These are phyloP conservation scores for Ramaria sp. DNA, from an alignment of 768 basidiomycete species.

Conservation along the genomic window DNA sequence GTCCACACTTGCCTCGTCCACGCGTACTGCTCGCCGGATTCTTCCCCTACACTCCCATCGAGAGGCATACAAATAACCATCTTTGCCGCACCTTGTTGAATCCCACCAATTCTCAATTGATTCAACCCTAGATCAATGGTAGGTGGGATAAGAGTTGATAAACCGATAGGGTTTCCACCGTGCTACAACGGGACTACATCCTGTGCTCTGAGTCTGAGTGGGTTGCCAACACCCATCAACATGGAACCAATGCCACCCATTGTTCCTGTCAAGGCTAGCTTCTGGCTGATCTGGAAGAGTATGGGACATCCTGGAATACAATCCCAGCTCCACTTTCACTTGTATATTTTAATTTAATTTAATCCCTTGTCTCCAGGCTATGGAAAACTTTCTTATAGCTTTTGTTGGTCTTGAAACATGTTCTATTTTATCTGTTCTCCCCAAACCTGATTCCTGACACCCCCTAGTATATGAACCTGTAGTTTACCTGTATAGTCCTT, in stretches of 20 bases:
- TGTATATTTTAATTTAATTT: no score
- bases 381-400: no score
- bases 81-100: background rate
- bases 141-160: background rate
- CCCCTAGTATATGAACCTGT: no score
- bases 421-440: no score
- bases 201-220: background rate
- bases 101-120: background rate
- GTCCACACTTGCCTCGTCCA: conserved; percentile 1
- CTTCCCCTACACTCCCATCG: background rate
- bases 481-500: no score
- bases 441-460: no score
- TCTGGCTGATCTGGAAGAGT: no score
- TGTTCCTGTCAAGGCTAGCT: no score
- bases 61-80: background rate
- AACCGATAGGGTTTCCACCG: background rate
- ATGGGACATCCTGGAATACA: no score
- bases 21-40: background rate
- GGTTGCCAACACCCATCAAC: background rate
- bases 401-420: no score
- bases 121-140: background rate
- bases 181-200: background rate
- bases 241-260: background rate
- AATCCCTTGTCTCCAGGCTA: no score
- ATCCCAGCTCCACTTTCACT: no score